Evolutionary conservation across 495 filamentous ascomycete species (phyloP).

Genomic region (Aspergillus olivimuriae): DNA sequence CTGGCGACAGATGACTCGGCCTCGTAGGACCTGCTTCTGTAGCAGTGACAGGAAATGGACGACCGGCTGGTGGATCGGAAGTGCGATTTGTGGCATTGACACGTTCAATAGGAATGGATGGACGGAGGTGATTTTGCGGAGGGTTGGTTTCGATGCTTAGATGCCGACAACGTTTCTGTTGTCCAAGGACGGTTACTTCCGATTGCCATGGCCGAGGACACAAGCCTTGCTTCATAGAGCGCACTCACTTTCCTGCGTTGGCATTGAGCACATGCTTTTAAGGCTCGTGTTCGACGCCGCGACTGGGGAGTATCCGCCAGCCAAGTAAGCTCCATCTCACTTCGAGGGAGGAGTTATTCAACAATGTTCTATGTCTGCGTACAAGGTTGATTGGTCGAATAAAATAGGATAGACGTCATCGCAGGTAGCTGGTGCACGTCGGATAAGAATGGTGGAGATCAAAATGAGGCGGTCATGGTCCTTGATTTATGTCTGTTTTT

Average conservation of each 20-base stretch:
- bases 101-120: not conserved
- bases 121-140: slow-evolving; percentile 1
- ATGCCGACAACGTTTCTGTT: slow-evolving; percentile 35
- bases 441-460: too few relatives aligned
- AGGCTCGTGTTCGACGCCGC: slow-evolving; percentile 27
- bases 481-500: too few relatives aligned
- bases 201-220: too few relatives aligned
- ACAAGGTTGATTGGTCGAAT: too few relatives aligned
- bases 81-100: too few relatives aligned
- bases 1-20: slow-evolving; percentile 5
- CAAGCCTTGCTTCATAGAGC: too few relatives aligned
- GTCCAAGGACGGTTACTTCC: not conserved
- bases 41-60: not conserved
- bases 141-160: slow-evolving; percentile 6
- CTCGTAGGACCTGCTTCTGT: not conserved
- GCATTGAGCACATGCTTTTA: slow-evolving; percentile 30
- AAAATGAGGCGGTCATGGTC: too few relatives aligned
- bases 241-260: slow-evolving; percentile 32
- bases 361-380: not conserved
- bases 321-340: slow-evolving; percentile 35
- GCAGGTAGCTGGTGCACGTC: too few relatives aligned
- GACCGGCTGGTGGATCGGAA: not conserved
- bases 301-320: slow-evolving; percentile 31
- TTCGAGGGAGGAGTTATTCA: not conserved
- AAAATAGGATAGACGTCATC: too few relatives aligned